A percentile compares a stretch with the other conserved stretches of the same genome.
Conservation (phyloP, 352 stramenopile species). For the Aphanomyces stellatus region DNA sequence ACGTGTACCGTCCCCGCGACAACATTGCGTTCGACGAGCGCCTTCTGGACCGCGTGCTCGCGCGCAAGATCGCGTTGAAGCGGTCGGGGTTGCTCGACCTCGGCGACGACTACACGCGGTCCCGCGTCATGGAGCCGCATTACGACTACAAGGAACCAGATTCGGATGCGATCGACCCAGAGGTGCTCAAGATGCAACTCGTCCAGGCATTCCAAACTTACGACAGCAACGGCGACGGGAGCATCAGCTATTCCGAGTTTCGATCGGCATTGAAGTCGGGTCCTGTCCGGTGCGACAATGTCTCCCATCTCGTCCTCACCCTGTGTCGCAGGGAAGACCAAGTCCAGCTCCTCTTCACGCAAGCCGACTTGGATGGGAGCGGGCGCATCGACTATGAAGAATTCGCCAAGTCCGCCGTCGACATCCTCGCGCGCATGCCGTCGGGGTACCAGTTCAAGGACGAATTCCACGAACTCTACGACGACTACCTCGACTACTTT, state of each 20-base stretch:
- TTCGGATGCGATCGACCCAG: not conserved
- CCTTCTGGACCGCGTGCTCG: constrained; percentile 7
- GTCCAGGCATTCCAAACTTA: not conserved
- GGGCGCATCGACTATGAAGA: constrained; percentile 13
- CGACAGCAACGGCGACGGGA: constrained; percentile 9
- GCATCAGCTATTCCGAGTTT: constrained; percentile 13
- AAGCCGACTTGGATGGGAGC: constrained; percentile 15
- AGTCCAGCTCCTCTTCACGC: constrained; percentile 15
- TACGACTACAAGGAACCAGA: not conserved
- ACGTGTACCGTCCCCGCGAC: constrained; percentile 10
- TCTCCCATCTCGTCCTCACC: not conserved
- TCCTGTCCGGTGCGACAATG: not conserved
- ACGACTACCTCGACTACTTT: constrained; percentile 15
- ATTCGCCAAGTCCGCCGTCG: constrained; percentile 9
- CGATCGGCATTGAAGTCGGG: not conserved
- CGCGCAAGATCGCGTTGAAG: constrained; percentile 17
- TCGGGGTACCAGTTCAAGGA: constrained; percentile 1
- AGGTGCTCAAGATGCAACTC: not conserved
- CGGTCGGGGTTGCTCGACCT: constrained; percentile 8
- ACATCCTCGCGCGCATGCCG: constrained; percentile 2
- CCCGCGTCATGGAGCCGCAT: constrained; percentile 2
- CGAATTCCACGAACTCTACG: constrained; percentile 7
- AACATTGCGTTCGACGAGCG: constrained; percentile 20
- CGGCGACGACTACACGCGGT: constrained; percentile 5
- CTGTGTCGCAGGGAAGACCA: constrained; percentile 9